A percentile compares a stretch with the other conserved stretches of the same genome.
phyloP scores from a whole-genome alignment of 1,139 yeast genomes.

The Diutina scorzettiae region DNA sequence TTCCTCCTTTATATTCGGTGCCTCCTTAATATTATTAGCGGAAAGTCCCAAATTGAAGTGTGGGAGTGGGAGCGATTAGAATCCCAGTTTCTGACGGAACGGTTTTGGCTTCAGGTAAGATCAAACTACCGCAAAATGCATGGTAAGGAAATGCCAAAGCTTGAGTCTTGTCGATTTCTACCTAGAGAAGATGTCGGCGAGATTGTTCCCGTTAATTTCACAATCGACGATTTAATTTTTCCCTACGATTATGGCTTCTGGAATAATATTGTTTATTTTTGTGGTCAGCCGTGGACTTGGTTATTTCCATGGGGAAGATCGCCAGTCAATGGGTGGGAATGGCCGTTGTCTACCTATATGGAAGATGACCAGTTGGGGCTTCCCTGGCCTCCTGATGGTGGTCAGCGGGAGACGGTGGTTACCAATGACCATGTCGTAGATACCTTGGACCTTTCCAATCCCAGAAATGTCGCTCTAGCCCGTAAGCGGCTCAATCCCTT shows the following conservation, averaged over 20 bases:
- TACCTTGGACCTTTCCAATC: conserved; percentile 11
- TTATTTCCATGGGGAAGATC: conserved; percentile 54
- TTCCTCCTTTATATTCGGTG: conserved; percentile 51
- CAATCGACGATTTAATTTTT: conserved; percentile 51
- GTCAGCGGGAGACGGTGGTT: conserved; percentile 26
- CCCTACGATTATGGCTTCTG: conserved; percentile 71
- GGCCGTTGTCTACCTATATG: conserved; percentile 36
- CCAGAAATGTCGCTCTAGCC: conserved; percentile 10
- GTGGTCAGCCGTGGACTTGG: conserved; percentile 56
- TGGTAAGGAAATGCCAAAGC: conserved; percentile 30
- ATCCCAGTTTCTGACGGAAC: conserved; percentile 42
- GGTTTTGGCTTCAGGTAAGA: conserved; percentile 40
- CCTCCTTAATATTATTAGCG: conserved; percentile 42
- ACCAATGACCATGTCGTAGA: conserved; percentile 11
- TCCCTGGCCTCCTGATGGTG: conserved; percentile 90
- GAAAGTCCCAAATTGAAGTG: conserved; percentile 84
- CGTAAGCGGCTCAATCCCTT: conserved; percentile 14
- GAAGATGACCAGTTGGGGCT: conserved; percentile 47
- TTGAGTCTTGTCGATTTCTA: conserved; percentile 35
- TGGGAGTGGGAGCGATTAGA: conserved; percentile 88
- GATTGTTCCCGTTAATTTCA: conserved; percentile 19
- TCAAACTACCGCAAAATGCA: conserved; percentile 33
- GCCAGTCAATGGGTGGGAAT: conserved; percentile 29
- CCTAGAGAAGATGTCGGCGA: conserved; percentile 9
- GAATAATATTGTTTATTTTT: conserved; percentile 35